Evolutionary conservation across 805 yeast genomes (phyloP), one percentile per base, ranked within the genome.

Genomic region (Barnettozyma pratensis): DNA sequence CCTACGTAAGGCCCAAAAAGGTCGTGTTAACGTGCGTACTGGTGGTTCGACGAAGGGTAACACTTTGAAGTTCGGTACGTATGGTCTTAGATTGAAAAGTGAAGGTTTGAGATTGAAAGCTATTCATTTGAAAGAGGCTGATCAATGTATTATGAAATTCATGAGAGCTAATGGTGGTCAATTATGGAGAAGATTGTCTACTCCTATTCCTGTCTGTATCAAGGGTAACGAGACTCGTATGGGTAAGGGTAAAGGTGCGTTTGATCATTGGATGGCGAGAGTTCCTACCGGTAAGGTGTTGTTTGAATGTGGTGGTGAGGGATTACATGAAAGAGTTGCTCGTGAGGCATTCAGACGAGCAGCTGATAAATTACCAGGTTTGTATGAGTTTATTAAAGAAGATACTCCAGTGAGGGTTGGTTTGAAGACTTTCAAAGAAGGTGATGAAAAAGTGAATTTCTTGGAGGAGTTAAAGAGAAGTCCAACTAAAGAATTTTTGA

Each of bases 201-300:
- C 96, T 26, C 85, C 87, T 64, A 77, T 89, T 46, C 94, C 98
- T 0, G 96, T 94, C 10, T 90, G 97, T 69, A 81, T 87, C 53
- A 94, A 94, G 72, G 99, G 99, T 72, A 94, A 94, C 67, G 97
- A 94, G 67, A 89, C 97, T 9, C 94, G 99, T 83, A 94, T 94
- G 99, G 99, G 99, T 74, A 94, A 94, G 69, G 99, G 99, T 73
- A 94, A 94, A 70, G 99, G 99, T 70, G 85, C 91, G 0, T 92
- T 94, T 64, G 96, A 89, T 61, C 94, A 89, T 72, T 94, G 98
- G 98, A 95, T 96, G 60, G 87, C 83, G 34, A 81, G 99, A 61
- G 94, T 94, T 11, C 96, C 98, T 38, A 91, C 97, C 0, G 99
- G 99, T 4, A 91, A 90, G 63, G 82, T 94, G 39, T 73, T 91